Percentiles rank a stretch among this genome's conserved stretches.
phyloP scores from a whole-genome alignment of 257 asterid genomes.

The Paraleonurus japonicus region DNA sequence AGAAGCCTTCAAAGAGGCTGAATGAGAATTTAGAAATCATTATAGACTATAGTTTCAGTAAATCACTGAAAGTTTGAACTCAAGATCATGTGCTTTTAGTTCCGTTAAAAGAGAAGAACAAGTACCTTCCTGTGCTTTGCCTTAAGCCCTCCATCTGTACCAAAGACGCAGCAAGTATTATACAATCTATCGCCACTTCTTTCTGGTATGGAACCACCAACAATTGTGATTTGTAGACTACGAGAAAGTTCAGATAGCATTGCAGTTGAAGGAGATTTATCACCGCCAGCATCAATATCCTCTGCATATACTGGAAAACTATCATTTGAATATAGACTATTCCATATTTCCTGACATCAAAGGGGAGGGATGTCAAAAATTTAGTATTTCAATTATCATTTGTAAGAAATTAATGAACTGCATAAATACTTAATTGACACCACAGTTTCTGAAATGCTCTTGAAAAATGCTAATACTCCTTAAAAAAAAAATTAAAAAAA shows the following conservation, averaged over 20 bases:
- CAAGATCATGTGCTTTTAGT: neutral
- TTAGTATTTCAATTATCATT: constrained; percentile 5
- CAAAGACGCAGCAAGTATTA: constrained; percentile 80
- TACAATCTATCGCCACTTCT: constrained; percentile 62
- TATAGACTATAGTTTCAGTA: constrained; percentile 1
- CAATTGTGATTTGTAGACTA: constrained; percentile 58
- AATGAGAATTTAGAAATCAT: constrained; percentile 1
- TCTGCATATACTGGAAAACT: constrained; percentile 81
- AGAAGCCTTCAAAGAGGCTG: constrained; percentile 14
- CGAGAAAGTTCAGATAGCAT: constrained; percentile 74
- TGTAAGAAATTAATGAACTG: neutral
- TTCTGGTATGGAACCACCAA: constrained; percentile 90
- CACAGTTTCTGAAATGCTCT: neutral
- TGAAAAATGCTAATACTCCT: neutral
- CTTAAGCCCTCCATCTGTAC: constrained; percentile 61
- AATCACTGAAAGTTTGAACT: neutral
- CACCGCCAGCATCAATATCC: constrained; percentile 72
- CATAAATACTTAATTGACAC: constrained; percentile 12
- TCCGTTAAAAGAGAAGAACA: neutral
- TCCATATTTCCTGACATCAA: constrained; percentile 77
- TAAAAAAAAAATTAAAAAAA: neutral
- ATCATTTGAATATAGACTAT: constrained; percentile 80
- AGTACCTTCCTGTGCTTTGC: constrained; percentile 80
- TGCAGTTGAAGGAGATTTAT: constrained; percentile 70
- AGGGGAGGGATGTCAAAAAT: constrained; percentile 15